Evolutionary conservation across 176 grass and related monocot species (phyloP).

Genomic region (Musa beccarii): DNA sequence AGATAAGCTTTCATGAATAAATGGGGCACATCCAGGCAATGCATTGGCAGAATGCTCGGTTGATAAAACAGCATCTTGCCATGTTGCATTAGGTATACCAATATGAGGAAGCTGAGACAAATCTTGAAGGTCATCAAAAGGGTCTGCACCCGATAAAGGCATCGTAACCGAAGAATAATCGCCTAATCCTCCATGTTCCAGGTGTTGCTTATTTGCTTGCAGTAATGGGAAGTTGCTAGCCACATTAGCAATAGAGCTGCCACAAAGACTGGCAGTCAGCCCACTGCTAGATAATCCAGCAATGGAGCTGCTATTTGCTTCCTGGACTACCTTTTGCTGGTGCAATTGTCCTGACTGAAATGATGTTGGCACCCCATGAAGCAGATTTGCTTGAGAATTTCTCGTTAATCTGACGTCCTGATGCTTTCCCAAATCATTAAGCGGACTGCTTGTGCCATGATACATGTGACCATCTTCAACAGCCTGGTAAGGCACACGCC

Average conservation of each 20-base stretch:
- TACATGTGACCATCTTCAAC: constrained; percentile 26
- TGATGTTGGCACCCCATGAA: constrained; percentile 10
- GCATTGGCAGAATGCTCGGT: constrained; percentile 1
- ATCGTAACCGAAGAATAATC: constrained; percentile 5
- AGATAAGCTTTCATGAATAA: not conserved
- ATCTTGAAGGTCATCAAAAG: constrained; percentile 29
- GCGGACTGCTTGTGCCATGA: constrained; percentile 19
- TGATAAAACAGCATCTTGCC: constrained; percentile 28
- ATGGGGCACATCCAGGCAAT: not conserved
- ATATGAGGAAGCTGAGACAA: constrained; percentile 39
- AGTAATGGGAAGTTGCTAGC: constrained; percentile 6
- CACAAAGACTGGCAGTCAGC: not conserved
- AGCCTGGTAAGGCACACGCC: constrained; percentile 36
- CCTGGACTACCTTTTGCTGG: not conserved
- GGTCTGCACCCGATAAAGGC: constrained; percentile 11
- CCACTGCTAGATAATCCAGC: constrained; percentile 12
- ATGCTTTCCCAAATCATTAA: constrained; percentile 13
- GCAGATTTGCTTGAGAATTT: constrained; percentile 10
- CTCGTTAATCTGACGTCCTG: constrained; percentile 3
- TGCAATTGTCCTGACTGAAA: not conserved
- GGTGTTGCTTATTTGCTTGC: constrained; percentile 20
- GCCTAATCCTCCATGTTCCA: constrained; percentile 20
- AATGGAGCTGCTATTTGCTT: constrained; percentile 17
- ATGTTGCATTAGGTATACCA: constrained; percentile 18
- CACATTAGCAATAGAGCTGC: constrained; percentile 10